Evolutionary conservation across 2,329 filamentous ascomycete genomes (phyloP), one percentile per base, ranked within the genome.

Genomic region (Emmonsiellopsis sp.): DNA sequence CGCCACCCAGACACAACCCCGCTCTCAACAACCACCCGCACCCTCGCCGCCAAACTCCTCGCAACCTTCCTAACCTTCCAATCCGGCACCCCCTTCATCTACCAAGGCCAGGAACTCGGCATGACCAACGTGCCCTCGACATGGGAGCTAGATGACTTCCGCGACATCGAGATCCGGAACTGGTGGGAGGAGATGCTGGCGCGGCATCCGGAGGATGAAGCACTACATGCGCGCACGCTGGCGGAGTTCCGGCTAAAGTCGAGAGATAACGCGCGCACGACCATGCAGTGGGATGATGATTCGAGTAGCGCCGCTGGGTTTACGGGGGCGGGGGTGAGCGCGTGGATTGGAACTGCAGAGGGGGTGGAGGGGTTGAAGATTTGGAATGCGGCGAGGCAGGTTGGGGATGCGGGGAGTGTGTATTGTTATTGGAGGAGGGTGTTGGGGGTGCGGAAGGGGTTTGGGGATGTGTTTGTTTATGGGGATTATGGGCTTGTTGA

Each of bases 211-310:
- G 56, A 58, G 35, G 65, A 70, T 56, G 58, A 54, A 1, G 60
- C 62, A 42, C 59, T 63, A 2, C 67, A 69, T 31, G 53, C 60
- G 13, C 62, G 59, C 38, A 66, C 66, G 35, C 61, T 62, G 3
- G 55, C 61, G 34, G 67, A 71, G 54, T 70, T 71, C 51, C 69
- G 69, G 52, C 70, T 69, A 51, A 71, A 71, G 49, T 70, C 69
- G 0, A 67, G 86, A 20, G 86, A 90, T 67, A 86, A 90, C 65
- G 82, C 81, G 7, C 77, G 86, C 45, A 82, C 83, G 0, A 86
- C 86, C 0, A 83, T 90, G 67, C 85, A 88, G 63, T 90, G 86
- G 86, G 76, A 82, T 57, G 62, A 67, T n/a, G 72, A 69, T n/a
- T n/a, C n/a, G n/a, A n/a, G n/a, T n/a, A n/a, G n/a, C n/a, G n/a